Evolutionary conservation across 257 asterid genomes (phyloP).

Genomic region (Solanum paucissectum): DNA sequence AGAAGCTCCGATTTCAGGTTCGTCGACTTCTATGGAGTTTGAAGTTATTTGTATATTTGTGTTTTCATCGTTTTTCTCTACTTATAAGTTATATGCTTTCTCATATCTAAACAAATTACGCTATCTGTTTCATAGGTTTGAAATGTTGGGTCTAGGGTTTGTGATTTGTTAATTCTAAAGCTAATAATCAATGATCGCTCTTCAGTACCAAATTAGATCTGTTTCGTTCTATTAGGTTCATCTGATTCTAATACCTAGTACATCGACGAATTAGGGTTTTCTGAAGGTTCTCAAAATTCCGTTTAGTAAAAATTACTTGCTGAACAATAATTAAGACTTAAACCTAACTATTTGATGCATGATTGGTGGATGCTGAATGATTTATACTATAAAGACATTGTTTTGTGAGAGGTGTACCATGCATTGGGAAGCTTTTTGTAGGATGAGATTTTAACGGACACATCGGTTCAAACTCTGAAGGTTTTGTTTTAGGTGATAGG

Average conservation of each 20-base stretch:
- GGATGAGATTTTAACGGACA: background rate
- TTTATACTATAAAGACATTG: background rate
- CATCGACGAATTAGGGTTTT: background rate
- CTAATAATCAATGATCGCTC: background rate
- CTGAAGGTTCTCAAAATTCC: background rate
- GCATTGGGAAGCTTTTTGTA: background rate
- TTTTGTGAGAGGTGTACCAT: background rate
- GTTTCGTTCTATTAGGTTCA: background rate
- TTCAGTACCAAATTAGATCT: background rate
- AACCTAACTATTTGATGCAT: background rate
- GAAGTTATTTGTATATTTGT: background rate
- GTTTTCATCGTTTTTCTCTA: background rate
- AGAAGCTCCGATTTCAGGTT: background rate
- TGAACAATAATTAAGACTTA: background rate
- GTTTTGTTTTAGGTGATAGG: background rate
- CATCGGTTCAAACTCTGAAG: background rate
- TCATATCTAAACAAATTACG: background rate
- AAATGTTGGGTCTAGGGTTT: background rate
- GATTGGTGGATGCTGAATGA: background rate
- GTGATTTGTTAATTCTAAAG: background rate
- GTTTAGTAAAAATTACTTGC: background rate
- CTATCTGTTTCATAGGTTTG: background rate
- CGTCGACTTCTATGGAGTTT: background rate
- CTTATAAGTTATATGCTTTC: background rate
- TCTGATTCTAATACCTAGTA: background rate